These are phyloP conservation scores for Saturnispora zaruensis DNA, from an alignment of 805 yeast species.

Conservation along the genomic window DNA sequence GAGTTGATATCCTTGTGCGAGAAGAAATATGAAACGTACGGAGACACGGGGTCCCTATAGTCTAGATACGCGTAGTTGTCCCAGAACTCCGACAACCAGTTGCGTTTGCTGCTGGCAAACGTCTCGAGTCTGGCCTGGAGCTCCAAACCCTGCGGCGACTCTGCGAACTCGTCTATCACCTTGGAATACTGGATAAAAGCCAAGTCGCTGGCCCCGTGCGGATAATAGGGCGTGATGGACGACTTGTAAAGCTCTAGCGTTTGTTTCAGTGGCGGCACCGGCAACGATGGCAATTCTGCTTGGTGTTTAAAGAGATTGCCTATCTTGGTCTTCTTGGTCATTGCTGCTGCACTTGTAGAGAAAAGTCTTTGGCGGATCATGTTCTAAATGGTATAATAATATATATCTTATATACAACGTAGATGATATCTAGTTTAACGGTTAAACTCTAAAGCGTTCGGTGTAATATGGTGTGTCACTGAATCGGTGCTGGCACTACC, in stretches of 20 bases:
- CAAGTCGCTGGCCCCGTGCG: conserved; percentile 38
- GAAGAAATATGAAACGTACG: conserved; percentile 86
- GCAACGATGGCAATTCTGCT: conserved; percentile 66
- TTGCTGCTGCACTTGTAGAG: conserved; percentile 1
- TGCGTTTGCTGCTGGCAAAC: conserved; percentile 51
- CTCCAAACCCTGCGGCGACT: conserved; percentile 50
- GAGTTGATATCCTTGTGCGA: conserved; percentile 65
- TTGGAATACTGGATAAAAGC: conserved; percentile 35
- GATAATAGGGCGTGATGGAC: conserved; percentile 62
- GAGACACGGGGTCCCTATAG: conserved; percentile 90
- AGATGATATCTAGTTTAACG: background rate
- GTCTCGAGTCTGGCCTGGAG: conserved; percentile 59
- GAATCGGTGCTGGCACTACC: background rate
- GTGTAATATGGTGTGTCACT: background rate
- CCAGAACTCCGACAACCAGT: conserved; percentile 93
- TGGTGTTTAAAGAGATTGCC: conserved; percentile 72
- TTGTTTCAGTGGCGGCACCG: conserved; percentile 73
- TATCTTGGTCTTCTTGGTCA: conserved; percentile 2
- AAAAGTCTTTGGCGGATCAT: conserved; percentile 1
- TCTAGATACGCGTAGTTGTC: conserved; percentile 86
- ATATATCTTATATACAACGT: background rate
- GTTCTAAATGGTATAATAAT: background rate
- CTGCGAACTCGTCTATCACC: conserved; percentile 56
- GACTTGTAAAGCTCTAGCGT: conserved; percentile 63
- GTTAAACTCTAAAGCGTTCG: background rate